Conservation (phyloP, 805 yeast species). For the Candida ortonii region DNA sequence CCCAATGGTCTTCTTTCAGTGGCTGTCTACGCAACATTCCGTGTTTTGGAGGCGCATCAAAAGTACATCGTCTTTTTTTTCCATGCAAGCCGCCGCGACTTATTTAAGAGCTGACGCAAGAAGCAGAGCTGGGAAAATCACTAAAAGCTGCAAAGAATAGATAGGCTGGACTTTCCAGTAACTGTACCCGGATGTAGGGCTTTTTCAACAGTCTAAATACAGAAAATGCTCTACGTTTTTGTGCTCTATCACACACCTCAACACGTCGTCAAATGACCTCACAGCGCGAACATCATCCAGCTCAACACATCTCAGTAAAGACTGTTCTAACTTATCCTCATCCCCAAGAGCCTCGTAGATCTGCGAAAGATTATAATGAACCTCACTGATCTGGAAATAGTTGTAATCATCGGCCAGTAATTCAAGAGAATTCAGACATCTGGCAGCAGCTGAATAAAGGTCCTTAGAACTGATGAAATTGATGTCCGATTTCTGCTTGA, state of each 20-base stretch:
- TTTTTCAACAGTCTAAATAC: no score
- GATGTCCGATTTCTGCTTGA: not conserved
- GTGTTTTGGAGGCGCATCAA: slow-evolving; percentile 9
- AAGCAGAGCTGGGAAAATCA: not conserved
- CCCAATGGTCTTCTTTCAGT: no score
- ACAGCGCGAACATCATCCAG: slow-evolving; percentile 63
- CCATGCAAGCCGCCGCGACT: no score
- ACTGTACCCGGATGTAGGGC: no score
- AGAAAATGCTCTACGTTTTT: no score
- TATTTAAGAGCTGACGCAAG: no score
- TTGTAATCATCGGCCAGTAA: slow-evolving; percentile 38
- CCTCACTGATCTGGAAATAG: slow-evolving; percentile 47
- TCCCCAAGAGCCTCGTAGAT: slow-evolving; percentile 63
- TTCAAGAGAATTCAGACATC: slow-evolving; percentile 48
- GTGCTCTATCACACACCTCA: no score
- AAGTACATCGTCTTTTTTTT: no score
- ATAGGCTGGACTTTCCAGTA: no score
- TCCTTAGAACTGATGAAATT: slow-evolving; percentile 55
- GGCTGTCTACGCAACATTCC: no score
- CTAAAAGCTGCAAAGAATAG: not conserved
- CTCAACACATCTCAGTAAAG: slow-evolving; percentile 63
- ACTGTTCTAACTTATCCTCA: slow-evolving; percentile 39
- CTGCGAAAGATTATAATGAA: slow-evolving; percentile 66
- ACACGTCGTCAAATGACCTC: slow-evolving; percentile 26
- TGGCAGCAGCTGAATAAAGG: slow-evolving; percentile 55